Conservation (phyloP, 2,329 filamentous ascomycete genomes). For the Ophiostoma tasmaniense region DNA sequence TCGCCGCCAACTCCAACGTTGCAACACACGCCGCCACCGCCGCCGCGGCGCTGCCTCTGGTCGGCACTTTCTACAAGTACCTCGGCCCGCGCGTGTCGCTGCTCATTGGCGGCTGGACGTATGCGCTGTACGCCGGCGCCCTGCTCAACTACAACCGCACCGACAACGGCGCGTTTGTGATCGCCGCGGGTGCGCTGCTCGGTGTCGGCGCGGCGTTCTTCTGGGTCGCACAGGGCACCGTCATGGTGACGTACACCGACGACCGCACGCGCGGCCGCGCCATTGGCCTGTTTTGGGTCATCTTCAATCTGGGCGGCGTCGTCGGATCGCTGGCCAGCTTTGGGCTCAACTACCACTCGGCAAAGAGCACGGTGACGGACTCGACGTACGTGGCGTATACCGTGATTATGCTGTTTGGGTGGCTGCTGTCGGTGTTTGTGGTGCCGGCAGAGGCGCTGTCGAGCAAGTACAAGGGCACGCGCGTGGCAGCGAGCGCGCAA, state of each 20-base stretch:
- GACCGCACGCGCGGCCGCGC: conserved; percentile 78
- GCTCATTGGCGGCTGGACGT: conserved; percentile 65
- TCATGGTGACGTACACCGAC: conserved; percentile 82
- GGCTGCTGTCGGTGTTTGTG: conserved; percentile 57
- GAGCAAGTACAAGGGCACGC: conserved; percentile 12
- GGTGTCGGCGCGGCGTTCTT: conserved; percentile 71
- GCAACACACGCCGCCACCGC: conserved; percentile 46
- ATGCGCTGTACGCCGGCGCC: conserved; percentile 63
- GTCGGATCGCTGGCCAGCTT: conserved; percentile 72
- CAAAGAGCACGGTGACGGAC: conserved; percentile 17
- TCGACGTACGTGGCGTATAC: conserved; percentile 20
- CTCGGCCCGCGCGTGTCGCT: conserved; percentile 62
- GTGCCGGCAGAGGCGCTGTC: conserved; percentile 29
- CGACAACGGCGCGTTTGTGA: conserved; percentile 58
- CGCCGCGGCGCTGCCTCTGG: conserved; percentile 22
- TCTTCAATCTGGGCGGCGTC: conserved; percentile 86
- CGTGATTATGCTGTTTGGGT: conserved; percentile 20
- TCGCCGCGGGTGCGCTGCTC: conserved; percentile 66
- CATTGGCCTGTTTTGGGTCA: conserved; percentile 88
- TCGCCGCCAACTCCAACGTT: conserved; percentile 45
- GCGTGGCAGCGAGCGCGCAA: conserved; percentile 6
- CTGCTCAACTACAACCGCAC: conserved; percentile 65
- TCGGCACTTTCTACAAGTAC: conserved; percentile 62
- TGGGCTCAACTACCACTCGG: conserved; percentile 46
- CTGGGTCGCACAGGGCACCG: conserved; percentile 74